phyloP scores from a whole-genome alignment of 805 yeast genomes.

The Spathaspora arborariae region DNA sequence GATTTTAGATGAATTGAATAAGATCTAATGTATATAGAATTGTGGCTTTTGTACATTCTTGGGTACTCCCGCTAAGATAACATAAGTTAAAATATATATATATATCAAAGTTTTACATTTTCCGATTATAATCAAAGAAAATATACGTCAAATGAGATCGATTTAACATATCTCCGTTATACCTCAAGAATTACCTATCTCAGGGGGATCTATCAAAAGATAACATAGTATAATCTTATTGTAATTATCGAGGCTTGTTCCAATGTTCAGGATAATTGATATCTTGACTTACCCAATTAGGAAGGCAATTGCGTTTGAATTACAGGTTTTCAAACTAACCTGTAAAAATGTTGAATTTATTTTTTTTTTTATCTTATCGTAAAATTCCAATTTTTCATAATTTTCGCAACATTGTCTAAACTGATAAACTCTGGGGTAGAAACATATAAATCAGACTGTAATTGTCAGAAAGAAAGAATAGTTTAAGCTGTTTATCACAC shows the following conservation, averaged over 20 bases:
- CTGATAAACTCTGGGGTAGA: background rate
- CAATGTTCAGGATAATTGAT: background rate
- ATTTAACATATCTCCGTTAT: background rate
- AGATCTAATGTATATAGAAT: conserved; percentile 1
- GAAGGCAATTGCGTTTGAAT: background rate
- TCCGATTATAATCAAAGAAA: background rate
- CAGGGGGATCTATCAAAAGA: background rate
- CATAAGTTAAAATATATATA: background rate
- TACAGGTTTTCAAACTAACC: background rate
- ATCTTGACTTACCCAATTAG: background rate
- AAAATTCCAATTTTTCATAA: background rate
- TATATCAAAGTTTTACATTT: no score
- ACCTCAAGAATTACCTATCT: background rate
- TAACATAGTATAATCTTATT: background rate
- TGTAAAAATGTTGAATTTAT: background rate
- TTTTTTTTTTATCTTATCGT: background rate
- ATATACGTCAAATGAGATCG: background rate
- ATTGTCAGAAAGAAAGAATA: no score
- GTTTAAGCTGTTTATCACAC: no score
- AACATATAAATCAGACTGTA: background rate
- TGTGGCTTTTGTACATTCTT: background rate
- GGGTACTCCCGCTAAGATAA: background rate
- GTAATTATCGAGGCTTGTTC: background rate
- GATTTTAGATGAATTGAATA: conserved; percentile 9
- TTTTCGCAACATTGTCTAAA: background rate